Evolutionary conservation across 352 stramenopile genomes (phyloP).

Genomic region (Phytophthora lateralis): DNA sequence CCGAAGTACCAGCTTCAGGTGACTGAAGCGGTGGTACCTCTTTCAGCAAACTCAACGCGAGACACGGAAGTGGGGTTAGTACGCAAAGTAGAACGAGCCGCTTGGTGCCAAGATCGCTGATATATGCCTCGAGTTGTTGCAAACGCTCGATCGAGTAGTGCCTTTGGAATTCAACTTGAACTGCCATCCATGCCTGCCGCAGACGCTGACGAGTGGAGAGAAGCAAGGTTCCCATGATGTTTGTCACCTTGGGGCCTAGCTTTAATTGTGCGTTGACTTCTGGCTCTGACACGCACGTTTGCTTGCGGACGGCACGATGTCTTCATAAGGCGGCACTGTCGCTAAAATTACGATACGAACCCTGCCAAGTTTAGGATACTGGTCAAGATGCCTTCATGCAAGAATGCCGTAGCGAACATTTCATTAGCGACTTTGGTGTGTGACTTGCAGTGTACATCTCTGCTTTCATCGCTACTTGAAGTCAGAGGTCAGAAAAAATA

Average conservation of each 20-base stretch:
- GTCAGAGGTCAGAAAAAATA: too few relatives aligned
- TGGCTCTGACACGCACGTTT: too few relatives aligned
- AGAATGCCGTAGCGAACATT: too few relatives aligned
- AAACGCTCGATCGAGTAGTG: not conserved
- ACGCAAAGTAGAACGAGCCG: conserved; percentile 7
- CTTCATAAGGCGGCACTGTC: too few relatives aligned
- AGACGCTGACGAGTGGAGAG: not conserved
- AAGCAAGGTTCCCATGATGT: not conserved
- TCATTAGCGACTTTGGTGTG: too few relatives aligned
- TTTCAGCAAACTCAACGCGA: conserved; percentile 10
- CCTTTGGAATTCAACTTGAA: not conserved
- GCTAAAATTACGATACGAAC: too few relatives aligned
- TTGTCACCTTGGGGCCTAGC: not conserved
- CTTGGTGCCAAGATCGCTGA: not conserved
- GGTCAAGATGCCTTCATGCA: too few relatives aligned
- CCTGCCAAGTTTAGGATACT: too few relatives aligned
- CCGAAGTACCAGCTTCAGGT: conserved; percentile 2
- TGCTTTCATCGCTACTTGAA: too few relatives aligned
- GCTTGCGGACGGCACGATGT: too few relatives aligned
- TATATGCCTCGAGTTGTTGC: conserved; percentile 17
- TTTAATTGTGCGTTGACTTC: too few relatives aligned
- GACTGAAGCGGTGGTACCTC: conserved; percentile 11
- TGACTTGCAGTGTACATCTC: too few relatives aligned
- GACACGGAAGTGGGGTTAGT: conserved; percentile 19
- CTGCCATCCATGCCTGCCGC: not conserved